These are phyloP conservation scores for Coffea canephora DNA, from an alignment of 257 asterid genomes.

Conservation along the genomic window DNA sequence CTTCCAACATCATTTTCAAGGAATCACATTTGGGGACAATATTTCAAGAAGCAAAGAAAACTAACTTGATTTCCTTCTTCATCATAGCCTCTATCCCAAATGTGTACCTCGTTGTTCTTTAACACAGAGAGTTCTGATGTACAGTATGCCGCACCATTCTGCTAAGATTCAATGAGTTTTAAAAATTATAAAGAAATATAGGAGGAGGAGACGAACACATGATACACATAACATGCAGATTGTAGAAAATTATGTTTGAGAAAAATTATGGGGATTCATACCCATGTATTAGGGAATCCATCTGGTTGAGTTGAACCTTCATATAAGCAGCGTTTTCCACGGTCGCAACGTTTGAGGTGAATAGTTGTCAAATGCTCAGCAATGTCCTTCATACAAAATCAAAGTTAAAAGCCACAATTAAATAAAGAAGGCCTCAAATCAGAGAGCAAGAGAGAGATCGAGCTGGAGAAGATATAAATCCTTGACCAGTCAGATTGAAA, in stretches of 20 bases:
- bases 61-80: constrained; percentile 80
- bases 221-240: neutral
- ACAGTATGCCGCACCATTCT: constrained; percentile 43
- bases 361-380: constrained; percentile 96
- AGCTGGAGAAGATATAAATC: neutral
- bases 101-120: constrained; percentile 81
- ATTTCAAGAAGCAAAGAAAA: constrained; percentile 5
- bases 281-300: constrained; percentile 71
- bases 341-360: constrained; percentile 75
- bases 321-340: constrained; percentile 89
- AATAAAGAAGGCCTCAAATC: neutral
- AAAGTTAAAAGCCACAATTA: neutral
- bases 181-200: constrained; percentile 4
- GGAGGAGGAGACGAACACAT: constrained; percentile 2
- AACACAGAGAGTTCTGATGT: constrained; percentile 58
- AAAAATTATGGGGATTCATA: constrained; percentile 13
- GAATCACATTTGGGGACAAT: neutral
- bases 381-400: constrained; percentile 59
- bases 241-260: no score
- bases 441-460: neutral
- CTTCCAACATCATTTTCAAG: neutral
- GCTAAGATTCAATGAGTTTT: constrained; percentile 16
- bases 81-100: constrained; percentile 91
- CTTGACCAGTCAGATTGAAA: neutral
- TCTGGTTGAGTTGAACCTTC: constrained; percentile 91